A percentile compares a stretch with the other conserved stretches of the same genome.
phyloP scores from a whole-genome alignment of 148 eudicot genomes.

The Spergularia bocconei region DNA sequence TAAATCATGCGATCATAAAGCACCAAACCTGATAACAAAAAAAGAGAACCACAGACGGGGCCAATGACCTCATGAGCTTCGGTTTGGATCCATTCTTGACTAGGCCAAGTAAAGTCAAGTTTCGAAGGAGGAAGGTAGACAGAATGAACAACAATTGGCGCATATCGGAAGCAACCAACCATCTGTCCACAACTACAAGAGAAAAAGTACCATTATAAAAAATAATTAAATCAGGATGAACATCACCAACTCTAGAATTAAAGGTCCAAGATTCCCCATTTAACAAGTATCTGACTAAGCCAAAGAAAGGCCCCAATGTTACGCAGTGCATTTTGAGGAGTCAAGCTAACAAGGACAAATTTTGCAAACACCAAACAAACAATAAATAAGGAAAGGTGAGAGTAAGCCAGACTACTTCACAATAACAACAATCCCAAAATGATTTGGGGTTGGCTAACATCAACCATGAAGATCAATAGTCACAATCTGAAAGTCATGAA shows the following conservation, averaged over 20 bases:
- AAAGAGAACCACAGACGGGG: neutral
- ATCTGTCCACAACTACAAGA: conserved; percentile 78
- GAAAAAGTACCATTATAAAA: conserved; percentile 9
- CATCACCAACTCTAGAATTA: conserved; percentile 1
- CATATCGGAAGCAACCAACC: conserved; percentile 99
- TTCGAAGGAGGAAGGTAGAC: conserved; percentile 81
- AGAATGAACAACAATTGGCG: conserved; percentile 85
- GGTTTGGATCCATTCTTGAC: conserved; percentile 69
- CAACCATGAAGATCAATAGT: too few species aligned
- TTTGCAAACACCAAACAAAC: neutral
- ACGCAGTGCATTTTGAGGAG: neutral
- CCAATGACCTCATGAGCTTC: conserved; percentile 67
- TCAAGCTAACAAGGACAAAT: neutral
- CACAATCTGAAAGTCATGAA: too few species aligned
- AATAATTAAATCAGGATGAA: neutral
- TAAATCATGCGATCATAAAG: neutral
- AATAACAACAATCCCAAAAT: too few species aligned
- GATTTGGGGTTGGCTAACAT: too few species aligned
- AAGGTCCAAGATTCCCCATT: neutral
- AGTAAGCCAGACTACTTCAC: too few species aligned
- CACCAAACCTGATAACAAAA: neutral
- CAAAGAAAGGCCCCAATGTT: neutral
- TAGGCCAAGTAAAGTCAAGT: conserved; percentile 70
- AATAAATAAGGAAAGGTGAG: neutral
- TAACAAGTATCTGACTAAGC: neutral